Percentiles rank a stretch among this genome's conserved stretches.
Evolutionary conservation across 73 alveolate species (phyloP).

Genomic region (Urostyla sp.): DNA sequence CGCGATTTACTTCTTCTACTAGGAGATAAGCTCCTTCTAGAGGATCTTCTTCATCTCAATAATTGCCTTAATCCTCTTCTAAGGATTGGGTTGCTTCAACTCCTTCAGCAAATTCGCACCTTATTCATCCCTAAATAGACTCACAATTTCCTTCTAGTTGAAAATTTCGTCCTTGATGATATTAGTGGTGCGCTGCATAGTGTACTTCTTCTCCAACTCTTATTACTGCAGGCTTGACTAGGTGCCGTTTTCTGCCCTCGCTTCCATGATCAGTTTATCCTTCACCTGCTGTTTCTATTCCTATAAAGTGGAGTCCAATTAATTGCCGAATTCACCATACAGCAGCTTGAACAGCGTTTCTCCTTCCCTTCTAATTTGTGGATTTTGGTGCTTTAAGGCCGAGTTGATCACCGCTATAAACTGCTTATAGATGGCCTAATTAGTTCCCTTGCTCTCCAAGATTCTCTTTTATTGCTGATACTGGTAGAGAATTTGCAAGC

Average conservation of each 20-base stretch:
- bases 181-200: slow-evolving; percentile 22
- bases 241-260: slow-evolving; percentile 28
- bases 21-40: slow-evolving; percentile 3
- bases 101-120: no score
- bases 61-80: slow-evolving; percentile 63
- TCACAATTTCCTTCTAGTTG: neutral
- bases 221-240: neutral
- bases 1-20: slow-evolving; percentile 18
- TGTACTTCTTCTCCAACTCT: neutral
- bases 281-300: slow-evolving; percentile 27
- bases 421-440: neutral
- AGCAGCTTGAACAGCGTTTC: slow-evolving; percentile 59
- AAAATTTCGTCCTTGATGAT: slow-evolving; percentile 21
- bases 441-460: slow-evolving; percentile 4
- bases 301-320: slow-evolving; percentile 17
- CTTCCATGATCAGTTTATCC: slow-evolving; percentile 16
- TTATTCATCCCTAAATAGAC: slow-evolving; percentile 17
- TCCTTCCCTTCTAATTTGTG: slow-evolving; percentile 65
- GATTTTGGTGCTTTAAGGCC: slow-evolving; percentile 61
- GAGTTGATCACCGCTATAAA: slow-evolving; percentile 46
- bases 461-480: slow-evolving; percentile 45
- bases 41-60: slow-evolving; percentile 58
- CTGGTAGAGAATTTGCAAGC: slow-evolving; percentile 35
- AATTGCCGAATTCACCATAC: slow-evolving; percentile 48
- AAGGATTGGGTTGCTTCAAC: slow-evolving; percentile 57